Base-by-base conservation (phyloP, 352 stramenopile genomes). In the Globisporangium parvum region DNA sequence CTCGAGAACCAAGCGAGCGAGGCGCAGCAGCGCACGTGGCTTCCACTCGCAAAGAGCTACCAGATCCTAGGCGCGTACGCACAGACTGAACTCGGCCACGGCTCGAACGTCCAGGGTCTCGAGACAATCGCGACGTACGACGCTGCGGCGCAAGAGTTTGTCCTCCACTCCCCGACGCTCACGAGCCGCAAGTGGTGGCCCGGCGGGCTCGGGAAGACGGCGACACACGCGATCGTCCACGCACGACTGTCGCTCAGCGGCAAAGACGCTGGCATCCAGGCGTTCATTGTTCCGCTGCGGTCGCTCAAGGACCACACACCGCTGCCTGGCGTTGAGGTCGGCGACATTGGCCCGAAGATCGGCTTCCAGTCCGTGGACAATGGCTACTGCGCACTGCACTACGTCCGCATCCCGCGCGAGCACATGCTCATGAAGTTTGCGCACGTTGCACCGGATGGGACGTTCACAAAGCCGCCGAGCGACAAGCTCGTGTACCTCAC, bases 171-270 rank as follows among this genome's bases (percentile, higher is more conserved):
- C 9, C 96, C 96, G 0, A 98, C 93, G 12, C 58, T 98, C 24
- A 98, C 94, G 31, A 87, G 77, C 51, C 76, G 80, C 57, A 99
- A 98, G 70, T 98, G 96, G 82, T 99, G 96, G 96, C 93, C 93
- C 5, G 92, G 91, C 24, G 95, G 86, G 2, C 69, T 98, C 9
- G 93, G 88, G 20, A 85, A 88, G 58, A 97, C 89, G 0, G 90
- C 85, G 21, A 98, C 85, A 59, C 84, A 97, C 64, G 93, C 93
- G 24, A 95, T 97, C 65, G 79, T 97, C 0, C 96, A 97, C 66
- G 90, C 91, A 3, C 86, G 86, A 18, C 67, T 98, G 1, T 64
- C 75, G 0, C 40, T 81, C 15, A 66, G 75, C 17, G 65, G 62
- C 3, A 72, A 75, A 28, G 69, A 95, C 62, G 69, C 78, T 8